Base-by-base conservation (phyloP, 148 eudicot species). In the Rhododendron kiyosumense region DNA sequence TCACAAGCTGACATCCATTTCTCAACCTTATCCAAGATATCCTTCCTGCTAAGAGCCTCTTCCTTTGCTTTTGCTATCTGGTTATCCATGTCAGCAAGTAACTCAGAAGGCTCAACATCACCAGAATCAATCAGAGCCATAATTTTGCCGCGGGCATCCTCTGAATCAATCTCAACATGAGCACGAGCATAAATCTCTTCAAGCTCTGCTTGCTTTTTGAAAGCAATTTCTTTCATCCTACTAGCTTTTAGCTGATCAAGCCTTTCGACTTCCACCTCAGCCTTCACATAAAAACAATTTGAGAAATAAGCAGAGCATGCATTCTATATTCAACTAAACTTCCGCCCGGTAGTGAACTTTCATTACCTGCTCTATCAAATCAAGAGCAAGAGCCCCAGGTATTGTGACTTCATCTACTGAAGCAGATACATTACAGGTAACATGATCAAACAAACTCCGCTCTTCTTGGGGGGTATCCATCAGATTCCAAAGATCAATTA, bases 211-310 rank as follows among this genome's bases (percentile, higher is more conserved):
- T 97, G 98, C 93, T 89, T 94, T 93, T 95, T 97, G 52, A 97
- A 93, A 84, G 99, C 98, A 89, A 97, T 97, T 92, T 97, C 99
- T 91, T 97, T 94, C 99, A 97, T 97, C 89, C 91, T 90, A 90
- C 99, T 97, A 83, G 94, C 96, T 87, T 97, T 97, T 11, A 97
- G 91, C 52, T 93, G 93, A 92, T 97, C 99, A 82, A 97, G 96
- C 91, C 98, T 93, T 87, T 94, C 98, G 86, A 94, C 98, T 90
- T 97, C 99, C 86, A 92, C 95, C 89, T 95, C 96, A 88, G 98
- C 99, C 99, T 97, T 86, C 36, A 86, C 81, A 85, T 81, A 34
- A 77, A 65, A 85, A 12, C 45, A 81, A 36, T 57, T 26, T 3
- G 80, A 65, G 41, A 26, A 32, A 52, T 73, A 54, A 87, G 78